Conservation (phyloP, 2,329 filamentous ascomycete species). For the Aspergillus sp. region DNA sequence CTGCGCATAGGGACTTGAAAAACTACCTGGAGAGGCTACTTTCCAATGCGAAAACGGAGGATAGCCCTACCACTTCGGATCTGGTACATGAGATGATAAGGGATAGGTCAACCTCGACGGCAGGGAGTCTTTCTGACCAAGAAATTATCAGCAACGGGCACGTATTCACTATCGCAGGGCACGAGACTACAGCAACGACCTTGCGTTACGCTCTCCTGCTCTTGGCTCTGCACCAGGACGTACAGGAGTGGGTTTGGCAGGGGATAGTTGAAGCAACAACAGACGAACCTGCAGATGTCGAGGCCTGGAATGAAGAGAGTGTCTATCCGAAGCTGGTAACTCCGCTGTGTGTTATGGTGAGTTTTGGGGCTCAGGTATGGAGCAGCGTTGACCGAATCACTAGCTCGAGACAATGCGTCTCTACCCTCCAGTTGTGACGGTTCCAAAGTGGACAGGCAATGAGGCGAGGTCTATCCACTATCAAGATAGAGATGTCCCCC, state of each 20-base stretch:
- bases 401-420: conserved; percentile 52
- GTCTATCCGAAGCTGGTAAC: conserved; percentile 45
- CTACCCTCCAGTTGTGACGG: conserved; percentile 39
- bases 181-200: conserved; percentile 56
- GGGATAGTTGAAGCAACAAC: conserved; percentile 40
- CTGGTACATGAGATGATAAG: conserved; percentile 24
- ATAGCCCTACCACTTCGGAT: conserved; percentile 11
- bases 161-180: conserved; percentile 56
- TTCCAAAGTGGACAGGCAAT: conserved; percentile 37
- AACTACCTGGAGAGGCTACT: conserved; percentile 25
- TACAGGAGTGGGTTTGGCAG: conserved; percentile 53
- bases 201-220: conserved; percentile 50
- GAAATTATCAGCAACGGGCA: conserved; percentile 58
- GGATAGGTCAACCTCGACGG: not conserved
- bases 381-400: not conserved
- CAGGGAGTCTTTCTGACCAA: conserved; percentile 18
- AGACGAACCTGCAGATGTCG: conserved; percentile 17
- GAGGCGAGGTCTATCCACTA: conserved; percentile 19
- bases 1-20: conserved; percentile 30
- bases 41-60: conserved; percentile 31
- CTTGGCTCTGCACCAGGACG: conserved; percentile 50
- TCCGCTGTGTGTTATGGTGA: conserved; percentile 30
- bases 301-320: conserved; percentile 39
- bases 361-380: not conserved
- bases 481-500: conserved; percentile 16